Conservation (phyloP, 352 stramenopile species). For the Pythium vanterpoolii region DNA sequence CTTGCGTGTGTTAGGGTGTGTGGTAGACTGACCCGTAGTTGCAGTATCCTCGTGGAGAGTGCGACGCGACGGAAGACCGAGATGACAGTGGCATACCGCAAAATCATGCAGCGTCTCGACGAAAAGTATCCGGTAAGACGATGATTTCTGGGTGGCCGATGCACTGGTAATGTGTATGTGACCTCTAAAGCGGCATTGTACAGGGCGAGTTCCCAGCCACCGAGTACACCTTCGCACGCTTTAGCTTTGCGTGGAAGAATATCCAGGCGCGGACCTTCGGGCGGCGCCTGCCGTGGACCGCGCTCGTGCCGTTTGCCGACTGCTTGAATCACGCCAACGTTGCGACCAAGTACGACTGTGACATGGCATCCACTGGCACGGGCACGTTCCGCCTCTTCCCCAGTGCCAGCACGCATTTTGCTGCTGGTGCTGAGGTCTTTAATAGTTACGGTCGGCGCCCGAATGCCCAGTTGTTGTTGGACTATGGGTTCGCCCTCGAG, state of each 20-base stretch:
- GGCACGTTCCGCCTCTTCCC: slow-evolving; percentile 69
- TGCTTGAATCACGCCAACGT: slow-evolving; percentile 92
- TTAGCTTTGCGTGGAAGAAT: slow-evolving; percentile 86
- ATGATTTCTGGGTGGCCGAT: background rate
- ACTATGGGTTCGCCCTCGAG: slow-evolving; percentile 90
- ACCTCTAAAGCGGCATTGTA: too few relatives aligned
- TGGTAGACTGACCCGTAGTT: background rate
- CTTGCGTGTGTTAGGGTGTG: background rate
- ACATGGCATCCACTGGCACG: slow-evolving; percentile 51
- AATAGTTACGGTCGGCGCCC: slow-evolving; percentile 89
- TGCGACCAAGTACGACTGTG: slow-evolving; percentile 85
- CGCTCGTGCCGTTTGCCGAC: slow-evolving; percentile 91
- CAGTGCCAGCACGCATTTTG: slow-evolving; percentile 52
- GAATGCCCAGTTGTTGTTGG: slow-evolving; percentile 89
- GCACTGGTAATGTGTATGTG: background rate
- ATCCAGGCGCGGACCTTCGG: slow-evolving; percentile 91
- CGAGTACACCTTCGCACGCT: slow-evolving; percentile 63
- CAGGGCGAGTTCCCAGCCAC: slow-evolving; percentile 42
- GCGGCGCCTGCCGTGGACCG: slow-evolving; percentile 84
- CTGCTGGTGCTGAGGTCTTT: slow-evolving; percentile 74
- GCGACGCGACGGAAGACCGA: slow-evolving; percentile 43
- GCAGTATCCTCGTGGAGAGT: slow-evolving; percentile 43
- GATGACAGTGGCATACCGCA: slow-evolving; percentile 58
- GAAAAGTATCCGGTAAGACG: slow-evolving; percentile 40
- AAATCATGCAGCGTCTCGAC: slow-evolving; percentile 43